Evolutionary conservation across 164 flowering plant genomes (phyloP).

Genomic region (Nymphaea thermarum): DNA sequence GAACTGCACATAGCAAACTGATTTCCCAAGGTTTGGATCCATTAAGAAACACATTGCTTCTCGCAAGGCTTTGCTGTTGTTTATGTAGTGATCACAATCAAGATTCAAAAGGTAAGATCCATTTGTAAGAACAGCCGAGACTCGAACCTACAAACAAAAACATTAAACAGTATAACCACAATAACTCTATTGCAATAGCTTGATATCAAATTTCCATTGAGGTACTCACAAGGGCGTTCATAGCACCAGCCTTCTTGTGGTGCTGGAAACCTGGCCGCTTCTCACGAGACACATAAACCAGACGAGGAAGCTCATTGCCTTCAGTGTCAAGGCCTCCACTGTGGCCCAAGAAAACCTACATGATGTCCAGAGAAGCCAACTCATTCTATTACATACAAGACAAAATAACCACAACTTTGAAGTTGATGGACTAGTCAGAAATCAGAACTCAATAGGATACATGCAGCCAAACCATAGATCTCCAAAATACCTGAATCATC

Average conservation of each 20-base stretch:
- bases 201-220: not conserved
- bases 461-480: not conserved
- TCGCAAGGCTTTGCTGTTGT: conserved; percentile 58
- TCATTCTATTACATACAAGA: no score
- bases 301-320: conserved; percentile 40
- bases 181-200: not conserved
- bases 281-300: conserved; percentile 50
- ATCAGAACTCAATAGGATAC: not conserved
- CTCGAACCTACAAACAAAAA: conserved; percentile 22
- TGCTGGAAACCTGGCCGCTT: conserved; percentile 52
- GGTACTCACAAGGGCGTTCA: conserved; percentile 49
- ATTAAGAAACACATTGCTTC: conserved; percentile 67
- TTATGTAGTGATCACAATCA: conserved; percentile 66
- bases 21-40: conserved; percentile 51
- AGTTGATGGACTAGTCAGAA: no score
- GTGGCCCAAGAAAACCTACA: conserved; percentile 41
- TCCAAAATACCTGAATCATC: conserved; percentile 27
- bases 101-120: conserved; percentile 57
- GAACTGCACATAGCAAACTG: conserved; percentile 50
- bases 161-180: not conserved
- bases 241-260: conserved; percentile 62
- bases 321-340: conserved; percentile 37
- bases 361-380: not conserved
- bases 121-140: conserved; percentile 56
- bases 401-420: no score